Evolutionary conservation across 345 rosid genomes (phyloP).

Genomic region (Ceriops zippeliana): DNA sequence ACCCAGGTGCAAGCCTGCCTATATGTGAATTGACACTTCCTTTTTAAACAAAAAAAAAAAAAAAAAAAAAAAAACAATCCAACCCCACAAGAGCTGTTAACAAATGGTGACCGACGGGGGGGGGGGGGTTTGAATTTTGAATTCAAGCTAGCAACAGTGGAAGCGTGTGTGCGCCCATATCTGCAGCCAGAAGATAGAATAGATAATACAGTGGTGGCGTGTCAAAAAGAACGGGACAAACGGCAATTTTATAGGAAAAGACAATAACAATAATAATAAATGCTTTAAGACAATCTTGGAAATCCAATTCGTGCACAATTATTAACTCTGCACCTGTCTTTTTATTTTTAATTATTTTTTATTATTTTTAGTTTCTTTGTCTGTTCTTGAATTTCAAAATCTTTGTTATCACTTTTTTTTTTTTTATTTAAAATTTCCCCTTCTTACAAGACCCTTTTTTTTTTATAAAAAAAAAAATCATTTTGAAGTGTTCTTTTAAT

Average conservation of each 20-base stretch:
- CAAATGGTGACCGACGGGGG: constrained; percentile 10
- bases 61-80: not conserved
- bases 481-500: too few relatives aligned
- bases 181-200: not conserved
- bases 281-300: constrained; percentile 12
- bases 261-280: not conserved
- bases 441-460: too few relatives aligned
- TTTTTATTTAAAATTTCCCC: too few relatives aligned
- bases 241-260: constrained; percentile 15
- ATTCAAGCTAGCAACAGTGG: constrained; percentile 24
- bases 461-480: too few relatives aligned
- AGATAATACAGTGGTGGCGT: too few relatives aligned
- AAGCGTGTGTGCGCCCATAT: not conserved
- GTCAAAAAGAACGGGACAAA: constrained; percentile 25
- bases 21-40: too few relatives aligned
- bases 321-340: constrained; percentile 17
- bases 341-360: not conserved
- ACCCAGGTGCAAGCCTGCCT: too few relatives aligned
- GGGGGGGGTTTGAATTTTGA: constrained; percentile 28
- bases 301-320: constrained; percentile 24
- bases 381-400: constrained; percentile 36
- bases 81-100: not conserved
- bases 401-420: not conserved
- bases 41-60: not conserved
- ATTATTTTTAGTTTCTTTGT: not conserved